Evolutionary conservation across 75 land plant genomes (phyloP).

Genomic region (Pinus tabuliformis): DNA sequence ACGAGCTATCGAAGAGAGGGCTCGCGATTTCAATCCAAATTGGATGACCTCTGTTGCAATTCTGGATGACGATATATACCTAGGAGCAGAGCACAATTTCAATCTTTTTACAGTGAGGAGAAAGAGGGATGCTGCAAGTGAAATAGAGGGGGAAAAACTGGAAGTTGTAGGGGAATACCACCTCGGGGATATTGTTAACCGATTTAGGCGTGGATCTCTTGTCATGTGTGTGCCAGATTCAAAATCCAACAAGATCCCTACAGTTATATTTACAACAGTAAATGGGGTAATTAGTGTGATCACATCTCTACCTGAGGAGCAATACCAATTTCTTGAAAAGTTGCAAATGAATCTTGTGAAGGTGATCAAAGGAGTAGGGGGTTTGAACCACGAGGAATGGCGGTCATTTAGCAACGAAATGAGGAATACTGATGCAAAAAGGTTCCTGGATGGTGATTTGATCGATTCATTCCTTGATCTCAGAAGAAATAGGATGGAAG

Average conservation of each 20-base stretch:
- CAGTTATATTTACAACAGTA: conserved; percentile 95
- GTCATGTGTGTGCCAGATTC: conserved; percentile 93
- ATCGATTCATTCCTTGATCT: conserved; percentile 97
- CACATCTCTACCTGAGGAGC: conserved; percentile 96
- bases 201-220: conserved; percentile 77
- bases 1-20: conserved; percentile 95
- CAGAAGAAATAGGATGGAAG: conserved; percentile 72
- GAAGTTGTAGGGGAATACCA: conserved; percentile 98
- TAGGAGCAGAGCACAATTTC: too few relatives aligned
- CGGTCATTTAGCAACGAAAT: conserved; percentile 97
- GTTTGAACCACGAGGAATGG: conserved; percentile 97
- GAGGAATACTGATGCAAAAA: conserved; percentile 84
- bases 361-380: conserved; percentile 97
- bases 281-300: conserved; percentile 97
- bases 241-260: conserved; percentile 41
- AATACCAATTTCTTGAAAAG: conserved; percentile 81
- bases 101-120: conserved; percentile 58
- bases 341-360: conserved; percentile 79
- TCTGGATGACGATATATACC: conserved; percentile 88
- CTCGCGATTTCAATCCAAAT: conserved; percentile 95
- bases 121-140: conserved; percentile 96
- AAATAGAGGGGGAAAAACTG: conserved; percentile 91
- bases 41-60: conserved; percentile 99
- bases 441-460: conserved; percentile 93
- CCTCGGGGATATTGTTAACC: conserved; percentile 54